phyloP scores from a whole-genome alignment of 108 stramenopile species.

The Pelagomonas calceolata region DNA sequence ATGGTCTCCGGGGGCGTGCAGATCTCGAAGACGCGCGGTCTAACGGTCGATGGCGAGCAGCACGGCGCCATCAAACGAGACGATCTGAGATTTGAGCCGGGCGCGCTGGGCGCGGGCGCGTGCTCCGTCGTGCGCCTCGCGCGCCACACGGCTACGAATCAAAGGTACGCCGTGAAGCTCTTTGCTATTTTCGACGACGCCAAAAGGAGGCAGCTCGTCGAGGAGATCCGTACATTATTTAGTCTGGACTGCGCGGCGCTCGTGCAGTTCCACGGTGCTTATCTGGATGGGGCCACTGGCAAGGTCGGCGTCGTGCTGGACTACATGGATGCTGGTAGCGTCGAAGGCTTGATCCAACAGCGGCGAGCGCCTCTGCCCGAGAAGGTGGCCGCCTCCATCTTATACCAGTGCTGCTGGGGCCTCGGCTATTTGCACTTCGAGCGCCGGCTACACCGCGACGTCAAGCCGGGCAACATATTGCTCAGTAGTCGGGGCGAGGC shows the following conservation, averaged over 20 bases:
- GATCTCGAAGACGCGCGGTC: background rate
- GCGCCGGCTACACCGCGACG: constrained; percentile 68
- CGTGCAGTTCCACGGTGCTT: constrained; percentile 17
- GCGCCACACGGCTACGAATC: too few relatives aligned
- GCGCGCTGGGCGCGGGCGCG: background rate
- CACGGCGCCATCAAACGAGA: background rate
- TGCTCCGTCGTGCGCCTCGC: background rate
- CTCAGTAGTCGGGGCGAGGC: constrained; percentile 43
- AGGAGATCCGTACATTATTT: constrained; percentile 23
- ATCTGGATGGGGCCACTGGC: constrained; percentile 9
- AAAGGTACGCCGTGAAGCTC: constrained; percentile 23
- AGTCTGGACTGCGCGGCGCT: constrained; percentile 29
- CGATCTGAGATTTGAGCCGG: background rate
- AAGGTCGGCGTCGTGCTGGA: constrained; percentile 30
- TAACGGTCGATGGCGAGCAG: background rate
- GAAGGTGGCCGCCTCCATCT: constrained; percentile 48
- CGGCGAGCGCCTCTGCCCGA: constrained; percentile 22
- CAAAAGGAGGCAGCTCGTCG: constrained; percentile 25
- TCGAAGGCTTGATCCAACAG: background rate
- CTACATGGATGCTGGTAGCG: constrained; percentile 18
- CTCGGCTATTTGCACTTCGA: constrained; percentile 69
- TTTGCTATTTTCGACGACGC: constrained; percentile 25
- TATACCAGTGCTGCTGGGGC: constrained; percentile 71
- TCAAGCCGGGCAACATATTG: constrained; percentile 66
- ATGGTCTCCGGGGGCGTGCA: background rate